Conservation (phyloP, 345 rosid genomes). For the Passiflora organensis region DNA sequence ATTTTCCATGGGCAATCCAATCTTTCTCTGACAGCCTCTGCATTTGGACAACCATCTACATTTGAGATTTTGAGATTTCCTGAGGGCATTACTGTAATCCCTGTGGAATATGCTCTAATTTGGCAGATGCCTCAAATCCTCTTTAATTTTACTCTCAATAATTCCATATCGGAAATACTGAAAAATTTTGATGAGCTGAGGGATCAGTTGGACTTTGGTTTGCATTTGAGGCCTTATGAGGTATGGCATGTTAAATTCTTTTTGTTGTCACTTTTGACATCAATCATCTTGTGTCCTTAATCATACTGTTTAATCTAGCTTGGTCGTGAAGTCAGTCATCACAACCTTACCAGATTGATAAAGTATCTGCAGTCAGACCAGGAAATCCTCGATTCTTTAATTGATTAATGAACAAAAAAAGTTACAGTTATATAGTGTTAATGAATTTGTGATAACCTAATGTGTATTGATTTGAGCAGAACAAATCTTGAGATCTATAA, state of each 20-base stretch:
- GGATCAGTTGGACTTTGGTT: slow-evolving; percentile 48
- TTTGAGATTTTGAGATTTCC: slow-evolving; percentile 77
- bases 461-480: no score
- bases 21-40: slow-evolving; percentile 52
- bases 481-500: no score
- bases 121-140: slow-evolving; percentile 42
- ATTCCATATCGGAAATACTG: slow-evolving; percentile 55
- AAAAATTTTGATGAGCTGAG: slow-evolving; percentile 36
- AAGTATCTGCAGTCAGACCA: no score
- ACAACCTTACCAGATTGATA: no score
- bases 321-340: neutral
- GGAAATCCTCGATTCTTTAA: no score
- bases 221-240: slow-evolving; percentile 51
- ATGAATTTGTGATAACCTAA: no score
- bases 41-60: slow-evolving; percentile 48
- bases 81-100: slow-evolving; percentile 63
- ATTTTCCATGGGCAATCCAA: slow-evolving; percentile 46
- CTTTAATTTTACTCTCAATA: slow-evolving; percentile 52
- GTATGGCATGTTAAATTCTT: slow-evolving; percentile 26
- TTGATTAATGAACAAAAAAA: no score
- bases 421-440: no score
- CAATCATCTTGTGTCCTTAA: neutral
- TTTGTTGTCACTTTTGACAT: neutral
- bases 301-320: neutral
- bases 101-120: slow-evolving; percentile 34